Evolutionary conservation across 225 moss, liverwort and hornwort genomes (phyloP), one percentile per base, ranked within the genome.

Genomic region (Marchantia polymorpha): DNA sequence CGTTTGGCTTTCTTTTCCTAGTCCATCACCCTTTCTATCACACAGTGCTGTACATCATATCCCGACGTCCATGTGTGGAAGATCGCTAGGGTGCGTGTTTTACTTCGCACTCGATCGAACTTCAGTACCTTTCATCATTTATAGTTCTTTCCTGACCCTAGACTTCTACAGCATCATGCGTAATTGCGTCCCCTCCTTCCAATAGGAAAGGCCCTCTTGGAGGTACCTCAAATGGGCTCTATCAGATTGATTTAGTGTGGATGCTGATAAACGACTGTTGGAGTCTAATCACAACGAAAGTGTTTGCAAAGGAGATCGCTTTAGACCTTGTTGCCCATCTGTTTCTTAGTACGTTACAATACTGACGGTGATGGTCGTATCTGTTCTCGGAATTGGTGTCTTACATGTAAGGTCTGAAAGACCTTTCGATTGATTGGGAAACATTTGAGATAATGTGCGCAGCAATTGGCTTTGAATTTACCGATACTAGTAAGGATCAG

Each of bases 391-490:
- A 71, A 50, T 0, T 31, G 68, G 12, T 2, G 68, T 47, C 48
- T 71, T n/a, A 39, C 20, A 17, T 6, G 8, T 23, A n/a, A 0
- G 20, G 11, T 71, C 23, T 12, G 10, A 60, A 60, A 69, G 9
- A 50, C 51, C 0, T 22, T 50, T 49, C 50, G 71, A 50, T 71
- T 75, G 29, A 75, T 30, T 10, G 75, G 59, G 16, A 20, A 17
- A 72, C 26, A 19, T 8, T 58, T 59, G 75, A 75, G 75, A 15
- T 75, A 59, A 59, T 75, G 77, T 64, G 64, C 50, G 77, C 77
- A 77, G 77, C 50, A 11, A n/a, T 50, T 39, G 64, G 26, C 3
- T 9, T 51, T 77, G 77, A 64, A 64, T 51, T 48, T 19, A 22
- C 16, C 48, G 23, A 49, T 64, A 64, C 77, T 77, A 65, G 61